Base-by-base conservation (phyloP, 129 eudicot species). In the Tanacetum coccineum region DNA sequence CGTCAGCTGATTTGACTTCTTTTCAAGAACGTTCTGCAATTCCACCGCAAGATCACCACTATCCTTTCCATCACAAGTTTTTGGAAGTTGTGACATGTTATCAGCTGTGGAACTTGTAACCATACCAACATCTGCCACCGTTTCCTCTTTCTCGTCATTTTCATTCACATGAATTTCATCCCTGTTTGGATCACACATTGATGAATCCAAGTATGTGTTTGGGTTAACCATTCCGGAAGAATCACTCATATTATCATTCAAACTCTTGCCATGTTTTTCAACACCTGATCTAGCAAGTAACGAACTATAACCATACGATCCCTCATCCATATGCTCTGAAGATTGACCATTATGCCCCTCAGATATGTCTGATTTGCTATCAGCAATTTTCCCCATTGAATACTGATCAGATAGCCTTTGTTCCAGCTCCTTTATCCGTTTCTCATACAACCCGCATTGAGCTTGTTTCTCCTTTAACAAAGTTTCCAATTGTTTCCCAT, bases 181-280 rank as follows among this genome's bases (percentile, higher is more conserved):
- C 28, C 73, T 80, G 15, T 75, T 80, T 52, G 85, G 85, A 68
- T 94, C 95, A 21, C 81, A 46, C 97, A 94, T 89, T 4, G 96
- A 94, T 46, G 93, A 94, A 77, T 94, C 95, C 72, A 87, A 58
- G 63, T 79, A 80, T 63, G 86, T 76, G 56, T 86, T 86, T 25
- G 81, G 84, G 69, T 85, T 87, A 44, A 75, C 62, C 76, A 82
- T 84, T 45, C 77, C 83, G 42, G 92, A 83, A 26, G 99, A 89
- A 81, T 93, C 91, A 55, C 84, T 54, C 98, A 88, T 92, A 70
- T 83, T 91, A 66, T 92, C 96, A 81, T 85, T 94, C 71, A 91
- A 74, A 61, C 74, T 50, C 75, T 87, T 87, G 14, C 75, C 78
- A 25, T 54, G 68, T 75, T 77, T 78, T 70, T 83, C 80, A 22